Percentiles rank a stretch among this genome's conserved stretches.
phyloP scores from a whole-genome alignment of 225 moss, liverwort and hornwort genomes.

The Climacium dendroides region DNA sequence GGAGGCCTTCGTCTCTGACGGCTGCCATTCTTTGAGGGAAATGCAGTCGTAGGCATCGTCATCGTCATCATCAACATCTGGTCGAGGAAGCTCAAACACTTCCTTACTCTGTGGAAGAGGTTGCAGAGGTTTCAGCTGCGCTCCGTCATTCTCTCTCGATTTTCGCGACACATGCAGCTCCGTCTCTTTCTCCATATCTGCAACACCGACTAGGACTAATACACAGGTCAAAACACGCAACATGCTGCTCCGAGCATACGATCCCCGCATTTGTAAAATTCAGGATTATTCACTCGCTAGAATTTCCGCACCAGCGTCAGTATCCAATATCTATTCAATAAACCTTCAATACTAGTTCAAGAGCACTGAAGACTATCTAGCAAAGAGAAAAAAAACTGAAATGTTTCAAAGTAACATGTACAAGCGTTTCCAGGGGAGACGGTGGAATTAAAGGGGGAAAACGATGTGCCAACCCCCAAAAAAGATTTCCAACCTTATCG shows the following conservation, averaged over 20 bases:
- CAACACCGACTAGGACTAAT: not conserved
- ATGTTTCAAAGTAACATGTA: not conserved
- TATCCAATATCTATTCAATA: not conserved
- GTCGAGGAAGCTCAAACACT: conserved; percentile 20
- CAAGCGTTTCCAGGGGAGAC: not conserved
- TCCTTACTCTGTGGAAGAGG: not conserved
- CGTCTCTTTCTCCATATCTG: conserved; percentile 43
- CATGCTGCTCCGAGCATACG: not conserved
- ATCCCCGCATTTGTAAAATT: not conserved
- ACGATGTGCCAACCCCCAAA: not conserved
- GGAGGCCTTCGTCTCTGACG: not conserved
- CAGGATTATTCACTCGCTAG: not conserved
- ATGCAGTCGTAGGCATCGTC: conserved; percentile 19
- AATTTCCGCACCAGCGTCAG: not conserved
- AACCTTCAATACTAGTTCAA: not conserved
- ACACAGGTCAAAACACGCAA: not conserved
- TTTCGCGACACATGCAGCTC: conserved; percentile 11
- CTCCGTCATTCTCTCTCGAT: not conserved
- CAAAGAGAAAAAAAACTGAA: not conserved
- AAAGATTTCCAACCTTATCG: not conserved
- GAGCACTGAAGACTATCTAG: not conserved
- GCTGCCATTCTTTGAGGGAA: conserved; percentile 48
- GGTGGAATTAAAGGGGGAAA: not conserved
- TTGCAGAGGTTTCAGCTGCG: conserved; percentile 15
- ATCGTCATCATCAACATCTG: not conserved